A percentile compares a stretch with the other conserved stretches of the same genome.
These are phyloP conservation scores for Penicillium pulvis DNA, from an alignment of 495 filamentous ascomycete genomes.

Conservation along the genomic window DNA sequence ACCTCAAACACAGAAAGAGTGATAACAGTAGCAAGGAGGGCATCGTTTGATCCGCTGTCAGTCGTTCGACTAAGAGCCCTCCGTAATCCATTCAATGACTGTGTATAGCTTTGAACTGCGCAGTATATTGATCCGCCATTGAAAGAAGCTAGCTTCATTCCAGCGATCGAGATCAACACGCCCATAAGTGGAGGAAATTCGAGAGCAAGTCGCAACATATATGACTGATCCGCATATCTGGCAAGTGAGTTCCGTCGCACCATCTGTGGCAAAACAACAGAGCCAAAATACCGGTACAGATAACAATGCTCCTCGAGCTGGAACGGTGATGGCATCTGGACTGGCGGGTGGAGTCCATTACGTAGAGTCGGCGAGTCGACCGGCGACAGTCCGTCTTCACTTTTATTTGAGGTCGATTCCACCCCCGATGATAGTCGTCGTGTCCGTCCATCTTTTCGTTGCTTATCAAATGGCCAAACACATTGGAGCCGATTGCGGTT, in stretches of 20 bases:
- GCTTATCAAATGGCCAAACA: slow-evolving; percentile 12
- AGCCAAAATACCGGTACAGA: slow-evolving; percentile 15
- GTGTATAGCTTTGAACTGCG: slow-evolving; percentile 13
- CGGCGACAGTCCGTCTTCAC: background rate
- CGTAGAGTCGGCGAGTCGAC: background rate
- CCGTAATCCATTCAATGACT: slow-evolving; percentile 8
- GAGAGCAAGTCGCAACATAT: slow-evolving; percentile 14
- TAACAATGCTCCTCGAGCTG: slow-evolving; percentile 13
- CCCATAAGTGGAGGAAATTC: slow-evolving; percentile 22
- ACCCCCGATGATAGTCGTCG: background rate
- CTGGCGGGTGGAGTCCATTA: slow-evolving; percentile 1
- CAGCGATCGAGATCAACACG: slow-evolving; percentile 16
- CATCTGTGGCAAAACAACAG: slow-evolving; percentile 11
- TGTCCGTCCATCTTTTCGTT: slow-evolving; percentile 6
- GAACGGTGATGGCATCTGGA: slow-evolving; percentile 15
- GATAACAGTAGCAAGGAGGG: slow-evolving; percentile 13
- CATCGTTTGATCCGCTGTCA: slow-evolving; percentile 6
- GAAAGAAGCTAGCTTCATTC: slow-evolving; percentile 13
- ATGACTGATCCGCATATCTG: slow-evolving; percentile 12
- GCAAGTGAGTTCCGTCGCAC: slow-evolving; percentile 15
- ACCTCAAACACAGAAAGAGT: slow-evolving; percentile 21
- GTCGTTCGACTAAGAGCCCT: background rate
- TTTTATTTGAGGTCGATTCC: background rate
- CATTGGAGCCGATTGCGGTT: slow-evolving; percentile 13
- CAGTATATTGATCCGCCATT: slow-evolving; percentile 7